Conservation (phyloP, 495 filamentous ascomycete genomes). For the Aspergillus homomorphus region DNA sequence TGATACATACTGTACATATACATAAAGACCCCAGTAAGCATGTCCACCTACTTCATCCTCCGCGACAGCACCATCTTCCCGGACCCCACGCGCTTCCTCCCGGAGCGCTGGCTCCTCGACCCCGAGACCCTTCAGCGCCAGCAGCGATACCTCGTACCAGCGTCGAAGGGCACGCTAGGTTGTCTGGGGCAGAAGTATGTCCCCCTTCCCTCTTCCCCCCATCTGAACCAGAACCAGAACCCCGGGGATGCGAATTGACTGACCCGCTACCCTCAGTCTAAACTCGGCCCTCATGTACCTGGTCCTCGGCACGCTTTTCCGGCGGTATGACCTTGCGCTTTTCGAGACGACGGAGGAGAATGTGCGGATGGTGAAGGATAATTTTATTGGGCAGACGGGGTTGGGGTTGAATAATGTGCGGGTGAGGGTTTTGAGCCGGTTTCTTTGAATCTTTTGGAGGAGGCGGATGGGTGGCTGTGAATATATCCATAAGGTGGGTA, state of each 20-base stretch:
- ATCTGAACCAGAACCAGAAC: too few species aligned
- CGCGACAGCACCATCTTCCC: conserved; percentile 48
- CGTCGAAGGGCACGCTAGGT: conserved; percentile 41
- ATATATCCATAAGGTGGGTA: too few species aligned
- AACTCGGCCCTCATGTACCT: conserved; percentile 32
- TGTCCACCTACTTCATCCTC: conserved; percentile 47
- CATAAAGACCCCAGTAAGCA: conserved; percentile 40
- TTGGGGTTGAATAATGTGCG: neutral
- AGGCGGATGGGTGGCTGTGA: too few species aligned
- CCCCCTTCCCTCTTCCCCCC: too few species aligned
- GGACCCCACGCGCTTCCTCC: conserved; percentile 41
- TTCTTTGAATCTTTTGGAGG: neutral
- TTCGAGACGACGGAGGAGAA: conserved; percentile 27
- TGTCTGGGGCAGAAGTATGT: conserved; percentile 49
- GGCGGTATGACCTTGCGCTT: conserved; percentile 32
- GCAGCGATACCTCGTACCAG: conserved; percentile 38
- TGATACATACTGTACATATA: conserved; percentile 34
- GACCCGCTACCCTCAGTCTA: conserved; percentile 39
- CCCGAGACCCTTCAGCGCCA: conserved; percentile 22
- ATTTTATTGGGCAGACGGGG: conserved; percentile 29
- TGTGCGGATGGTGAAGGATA: conserved; percentile 26
- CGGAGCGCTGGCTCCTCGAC: conserved; percentile 48
- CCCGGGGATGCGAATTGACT: too few species aligned
- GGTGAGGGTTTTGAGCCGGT: neutral
- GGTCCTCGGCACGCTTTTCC: conserved; percentile 25